Evolutionary conservation across 75 land plant species (phyloP).

Genomic region (Sequoia sempervirens): DNA sequence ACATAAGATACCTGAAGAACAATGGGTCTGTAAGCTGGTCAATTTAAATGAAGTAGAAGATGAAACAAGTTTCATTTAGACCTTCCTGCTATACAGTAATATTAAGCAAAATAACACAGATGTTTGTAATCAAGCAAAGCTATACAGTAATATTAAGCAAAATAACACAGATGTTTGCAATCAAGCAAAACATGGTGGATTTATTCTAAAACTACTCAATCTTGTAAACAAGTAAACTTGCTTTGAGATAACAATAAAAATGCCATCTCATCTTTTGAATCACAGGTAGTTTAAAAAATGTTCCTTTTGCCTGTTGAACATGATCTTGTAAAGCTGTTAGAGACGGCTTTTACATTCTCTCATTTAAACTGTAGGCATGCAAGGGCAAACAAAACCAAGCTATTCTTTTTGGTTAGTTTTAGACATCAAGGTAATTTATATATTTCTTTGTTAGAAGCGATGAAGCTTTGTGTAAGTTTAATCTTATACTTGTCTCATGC

Average conservation of each 20-base stretch:
- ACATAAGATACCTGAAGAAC: neutral
- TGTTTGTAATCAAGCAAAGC: too few relatives aligned
- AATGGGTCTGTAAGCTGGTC: neutral
- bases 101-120: too few relatives aligned
- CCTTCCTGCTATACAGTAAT: neutral
- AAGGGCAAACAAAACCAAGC: neutral
- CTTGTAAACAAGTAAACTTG: neutral
- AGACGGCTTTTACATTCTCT: neutral
- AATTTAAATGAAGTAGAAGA: neutral
- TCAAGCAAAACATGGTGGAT: neutral
- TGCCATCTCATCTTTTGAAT: neutral
- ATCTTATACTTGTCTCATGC: neutral
- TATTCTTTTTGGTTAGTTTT: neutral
- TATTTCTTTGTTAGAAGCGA: neutral
- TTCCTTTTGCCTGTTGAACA: neutral
- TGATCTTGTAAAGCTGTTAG: neutral
- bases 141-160: too few relatives aligned
- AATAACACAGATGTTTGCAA: neutral
- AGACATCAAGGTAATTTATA: neutral
- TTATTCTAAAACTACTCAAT: neutral
- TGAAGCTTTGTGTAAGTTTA: neutral
- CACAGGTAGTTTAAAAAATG: neutral
- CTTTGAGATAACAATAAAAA: neutral
- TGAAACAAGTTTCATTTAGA: neutral
- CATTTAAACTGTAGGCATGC: neutral